phyloP scores from a whole-genome alignment of 2,329 filamentous ascomycete genomes.

The Hypoxylon sp. region DNA sequence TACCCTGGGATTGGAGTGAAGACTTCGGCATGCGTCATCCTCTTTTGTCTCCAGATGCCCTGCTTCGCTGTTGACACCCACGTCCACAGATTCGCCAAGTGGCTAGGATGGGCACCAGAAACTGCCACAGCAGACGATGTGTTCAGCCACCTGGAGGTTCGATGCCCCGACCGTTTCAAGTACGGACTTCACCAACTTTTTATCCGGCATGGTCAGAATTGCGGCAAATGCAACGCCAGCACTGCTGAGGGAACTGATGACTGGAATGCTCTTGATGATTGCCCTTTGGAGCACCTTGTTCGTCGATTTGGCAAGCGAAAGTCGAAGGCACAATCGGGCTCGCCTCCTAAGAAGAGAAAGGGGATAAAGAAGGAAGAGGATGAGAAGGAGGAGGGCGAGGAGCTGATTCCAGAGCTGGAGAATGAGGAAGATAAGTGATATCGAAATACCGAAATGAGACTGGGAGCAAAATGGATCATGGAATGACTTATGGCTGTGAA shows the following conservation, averaged over 20 bases:
- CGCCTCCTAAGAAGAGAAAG: constrained; percentile 29
- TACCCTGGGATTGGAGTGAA: constrained; percentile 71
- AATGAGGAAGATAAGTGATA: neutral
- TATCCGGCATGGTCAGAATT: constrained; percentile 67
- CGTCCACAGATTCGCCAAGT: constrained; percentile 66
- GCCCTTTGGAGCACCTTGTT: constrained; percentile 61
- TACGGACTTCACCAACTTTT: constrained; percentile 70
- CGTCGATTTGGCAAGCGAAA: constrained; percentile 54
- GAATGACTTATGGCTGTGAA: neutral
- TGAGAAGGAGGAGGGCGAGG: constrained; percentile 15
- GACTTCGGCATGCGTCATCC: constrained; percentile 69
- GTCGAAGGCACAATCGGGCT: constrained; percentile 42
- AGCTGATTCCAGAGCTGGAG: neutral
- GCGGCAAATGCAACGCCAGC: constrained; percentile 62
- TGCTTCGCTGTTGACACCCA: constrained; percentile 73
- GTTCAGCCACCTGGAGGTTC: constrained; percentile 68
- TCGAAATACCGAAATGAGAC: neutral
- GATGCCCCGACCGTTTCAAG: constrained; percentile 67
- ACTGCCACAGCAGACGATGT: constrained; percentile 63
- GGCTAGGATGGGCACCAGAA: constrained; percentile 70
- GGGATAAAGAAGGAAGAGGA: constrained; percentile 25
- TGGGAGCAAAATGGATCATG: neutral
- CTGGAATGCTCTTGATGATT: constrained; percentile 69
- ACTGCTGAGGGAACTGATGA: constrained; percentile 72
- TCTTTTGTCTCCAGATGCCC: constrained; percentile 68